Percentiles rank a stretch among this genome's conserved stretches.
Conservation (phyloP, 2,329 filamentous ascomycete genomes). For the Emericellopsis atlantica region DNA sequence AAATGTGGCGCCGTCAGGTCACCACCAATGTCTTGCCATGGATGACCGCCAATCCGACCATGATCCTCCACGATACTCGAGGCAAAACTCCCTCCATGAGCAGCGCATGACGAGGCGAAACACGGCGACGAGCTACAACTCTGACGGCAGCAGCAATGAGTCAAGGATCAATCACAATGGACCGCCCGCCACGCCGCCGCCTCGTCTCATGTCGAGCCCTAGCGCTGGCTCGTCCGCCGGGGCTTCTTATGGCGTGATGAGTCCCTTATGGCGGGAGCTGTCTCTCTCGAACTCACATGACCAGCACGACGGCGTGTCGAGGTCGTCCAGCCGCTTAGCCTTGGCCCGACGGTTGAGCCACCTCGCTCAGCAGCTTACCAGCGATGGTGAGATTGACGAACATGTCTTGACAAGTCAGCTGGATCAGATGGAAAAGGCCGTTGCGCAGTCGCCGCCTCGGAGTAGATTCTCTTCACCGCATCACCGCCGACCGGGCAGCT, state of each 20-base stretch:
- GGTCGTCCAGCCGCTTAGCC: conserved; percentile 21
- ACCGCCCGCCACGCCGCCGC: conserved; percentile 1
- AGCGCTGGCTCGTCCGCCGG: conserved; percentile 3
- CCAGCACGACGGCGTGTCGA: neutral
- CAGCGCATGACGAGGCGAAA: neutral
- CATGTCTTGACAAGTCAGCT: conserved; percentile 20
- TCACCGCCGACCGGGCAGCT: conserved; percentile 3
- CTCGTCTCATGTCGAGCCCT: conserved; percentile 4
- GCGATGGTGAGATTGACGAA: conserved; percentile 20
- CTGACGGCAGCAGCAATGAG: neutral
- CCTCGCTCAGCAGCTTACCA: conserved; percentile 23
- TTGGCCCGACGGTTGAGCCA: conserved; percentile 28
- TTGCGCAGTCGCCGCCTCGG: conserved; percentile 1
- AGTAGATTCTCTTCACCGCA: neutral
- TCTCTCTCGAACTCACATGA: conserved; percentile 1
- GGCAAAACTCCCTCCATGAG: neutral
- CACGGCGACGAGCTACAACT: neutral
- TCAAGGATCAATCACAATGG: neutral
- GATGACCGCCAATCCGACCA: neutral
- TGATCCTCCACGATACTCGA: neutral
- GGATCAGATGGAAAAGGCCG: conserved; percentile 21
- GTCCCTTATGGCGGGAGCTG: conserved; percentile 3
- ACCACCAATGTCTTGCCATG: too few relatives aligned
- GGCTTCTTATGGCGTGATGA: neutral
- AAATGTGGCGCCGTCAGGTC: too few relatives aligned